Percentiles rank a stretch among this genome's conserved stretches.
These are phyloP conservation scores for Solanum chmielewskii DNA, from an alignment of 257 asterid species.

Conservation along the genomic window DNA sequence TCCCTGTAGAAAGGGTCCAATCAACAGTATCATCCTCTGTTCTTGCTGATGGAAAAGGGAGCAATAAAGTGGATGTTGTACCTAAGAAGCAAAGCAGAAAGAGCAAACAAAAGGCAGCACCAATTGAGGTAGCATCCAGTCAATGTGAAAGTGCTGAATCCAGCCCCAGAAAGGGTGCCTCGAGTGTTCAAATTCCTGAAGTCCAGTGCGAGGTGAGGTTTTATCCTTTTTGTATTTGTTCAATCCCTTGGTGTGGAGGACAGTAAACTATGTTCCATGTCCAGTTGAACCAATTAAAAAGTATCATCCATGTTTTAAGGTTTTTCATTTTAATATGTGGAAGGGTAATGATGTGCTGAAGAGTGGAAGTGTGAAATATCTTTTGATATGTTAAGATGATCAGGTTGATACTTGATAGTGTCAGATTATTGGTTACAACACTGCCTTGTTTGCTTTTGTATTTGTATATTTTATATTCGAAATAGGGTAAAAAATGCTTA, in stretches of 20 bases:
- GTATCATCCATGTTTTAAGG: neutral
- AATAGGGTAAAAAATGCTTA: neutral
- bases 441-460: neutral
- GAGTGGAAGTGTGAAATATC: neutral
- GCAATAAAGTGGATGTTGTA: slow-evolving; percentile 23
- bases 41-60: slow-evolving; percentile 37
- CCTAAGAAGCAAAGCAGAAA: slow-evolving; percentile 63
- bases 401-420: neutral
- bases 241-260: neutral
- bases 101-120: slow-evolving; percentile 43
- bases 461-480: neutral
- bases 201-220: slow-evolving; percentile 33
- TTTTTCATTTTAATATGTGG: neutral
- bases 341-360: neutral
- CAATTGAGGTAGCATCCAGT: slow-evolving; percentile 29
- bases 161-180: slow-evolving; percentile 22
- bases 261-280: neutral
- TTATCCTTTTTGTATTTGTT: neutral
- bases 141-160: slow-evolving; percentile 24
- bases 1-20: slow-evolving; percentile 39
- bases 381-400: neutral
- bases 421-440: neutral
- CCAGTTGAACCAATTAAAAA: neutral
- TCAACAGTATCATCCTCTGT: slow-evolving; percentile 29
- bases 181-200: slow-evolving; percentile 25